Evolutionary conservation across 2,329 filamentous ascomycete genomes (phyloP), one percentile per base, ranked within the genome.

Genomic region (Leptographium wingfieldii): DNA sequence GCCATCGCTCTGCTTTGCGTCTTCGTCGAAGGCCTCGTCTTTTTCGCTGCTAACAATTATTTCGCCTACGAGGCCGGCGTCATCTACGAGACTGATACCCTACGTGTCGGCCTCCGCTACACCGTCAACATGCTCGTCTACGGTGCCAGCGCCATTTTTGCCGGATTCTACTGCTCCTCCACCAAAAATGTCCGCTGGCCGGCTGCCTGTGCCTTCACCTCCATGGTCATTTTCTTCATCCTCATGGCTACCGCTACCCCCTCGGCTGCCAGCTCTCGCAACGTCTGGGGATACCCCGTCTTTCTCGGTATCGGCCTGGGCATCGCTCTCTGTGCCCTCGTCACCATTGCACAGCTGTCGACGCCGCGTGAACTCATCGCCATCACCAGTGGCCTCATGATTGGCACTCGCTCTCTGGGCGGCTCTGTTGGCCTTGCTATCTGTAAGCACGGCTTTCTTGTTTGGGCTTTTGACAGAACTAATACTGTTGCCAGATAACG

Each of bases 371-470:
- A 73, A 19, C 67, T 75, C 16, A 74, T 75, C 27, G 61, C 65
- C 7, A 63, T 63, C 12, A 62, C 72, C 7, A 64, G 59, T 27
- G 66, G 68, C 5, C 65, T 76, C 19, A 67, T 75, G 40, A 73
- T 75, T 35, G 67, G 70, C 40, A 65, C 72, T 3, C 66, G 73
- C 6, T 73, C 71, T 16, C 70, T 81, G 3, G 78, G 78, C 4
- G 74, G 74, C 55, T 76, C 77, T 1, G 66, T 80, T 12, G 78
- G 78, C 33, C 68, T 81, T 19, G 79, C 77, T 3, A 71, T 80
- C 53, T 66, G 56, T 58, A n/a, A 43, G 14, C 19, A 9, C 27
- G 9, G 5, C 31, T 10, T 40, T 3, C n/a, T n/a, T 7, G 16
- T 49, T 4, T 22, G 22, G 22, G 22, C 22, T 14, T 38, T 2